These are phyloP conservation scores for Beauveria rudraprayagi DNA, from an alignment of 2,329 filamentous ascomycete species.

Conservation along the genomic window DNA sequence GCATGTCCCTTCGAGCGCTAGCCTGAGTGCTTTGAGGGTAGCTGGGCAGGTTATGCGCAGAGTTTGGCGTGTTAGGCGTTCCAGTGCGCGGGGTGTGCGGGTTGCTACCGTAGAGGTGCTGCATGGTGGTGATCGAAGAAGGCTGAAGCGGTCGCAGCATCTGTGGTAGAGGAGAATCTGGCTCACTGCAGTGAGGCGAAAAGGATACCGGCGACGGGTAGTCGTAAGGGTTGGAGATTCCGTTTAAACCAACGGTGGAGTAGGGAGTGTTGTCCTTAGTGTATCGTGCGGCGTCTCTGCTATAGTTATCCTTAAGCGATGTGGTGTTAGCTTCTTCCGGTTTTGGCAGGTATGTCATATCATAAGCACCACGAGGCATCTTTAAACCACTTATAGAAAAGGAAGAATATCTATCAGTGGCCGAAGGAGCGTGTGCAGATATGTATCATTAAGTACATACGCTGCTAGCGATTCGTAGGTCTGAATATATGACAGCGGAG, in stretches of 20 bases:
- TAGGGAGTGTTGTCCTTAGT: conserved; percentile 39
- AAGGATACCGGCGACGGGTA: conserved; percentile 45
- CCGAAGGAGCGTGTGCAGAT: no score
- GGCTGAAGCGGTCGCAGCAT: conserved; percentile 49
- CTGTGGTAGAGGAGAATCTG: conserved; percentile 29
- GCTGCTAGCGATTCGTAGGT: no score
- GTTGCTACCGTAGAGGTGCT: conserved; percentile 46
- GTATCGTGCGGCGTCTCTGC: no score
- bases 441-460: no score
- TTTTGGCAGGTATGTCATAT: no score
- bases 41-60: conserved; percentile 42
- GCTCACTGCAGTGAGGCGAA: conserved; percentile 43
- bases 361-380: no score
- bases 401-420: no score
- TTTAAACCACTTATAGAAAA: no score
- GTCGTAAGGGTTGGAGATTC: conserved; percentile 37
- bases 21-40: conserved; percentile 46
- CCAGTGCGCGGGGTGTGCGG: conserved; percentile 55
- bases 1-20: conserved; percentile 39
- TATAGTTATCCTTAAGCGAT: no score
- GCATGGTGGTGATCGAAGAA: conserved; percentile 32
- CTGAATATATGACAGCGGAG: no score
- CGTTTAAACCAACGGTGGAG: conserved; percentile 48
- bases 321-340: no score
- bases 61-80: conserved; percentile 54